These are phyloP conservation scores for Rhododendron simsii DNA, from an alignment of 148 eudicot genomes.

Conservation along the genomic window DNA sequence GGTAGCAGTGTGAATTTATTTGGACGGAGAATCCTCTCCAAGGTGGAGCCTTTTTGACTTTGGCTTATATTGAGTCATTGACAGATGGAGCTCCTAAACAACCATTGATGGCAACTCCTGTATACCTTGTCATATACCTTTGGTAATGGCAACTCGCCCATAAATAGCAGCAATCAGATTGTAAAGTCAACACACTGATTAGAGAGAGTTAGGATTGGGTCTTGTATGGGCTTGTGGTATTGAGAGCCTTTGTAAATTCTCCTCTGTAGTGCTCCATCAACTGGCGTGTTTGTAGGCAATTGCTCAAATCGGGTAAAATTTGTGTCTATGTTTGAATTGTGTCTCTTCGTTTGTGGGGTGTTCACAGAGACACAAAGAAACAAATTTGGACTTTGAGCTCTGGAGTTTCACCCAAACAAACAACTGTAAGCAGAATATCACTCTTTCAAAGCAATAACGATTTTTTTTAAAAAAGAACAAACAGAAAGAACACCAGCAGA, in stretches of 20 bases:
- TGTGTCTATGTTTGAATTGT: background rate
- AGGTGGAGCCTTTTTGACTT: background rate
- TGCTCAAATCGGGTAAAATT: background rate
- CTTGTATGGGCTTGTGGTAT: background rate
- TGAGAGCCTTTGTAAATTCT: background rate
- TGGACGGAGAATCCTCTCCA: background rate
- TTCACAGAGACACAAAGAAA: background rate
- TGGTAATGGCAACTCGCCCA: background rate
- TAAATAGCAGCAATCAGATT: background rate
- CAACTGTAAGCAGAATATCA: background rate
- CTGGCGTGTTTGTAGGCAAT: background rate
- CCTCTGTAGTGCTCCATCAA: background rate
- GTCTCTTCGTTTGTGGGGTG: background rate
- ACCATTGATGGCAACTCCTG: no score
- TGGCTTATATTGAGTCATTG: no score
- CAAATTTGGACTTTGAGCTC: background rate
- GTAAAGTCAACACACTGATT: background rate
- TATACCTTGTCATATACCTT: no score
- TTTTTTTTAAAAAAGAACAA: background rate
- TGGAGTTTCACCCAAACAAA: background rate
- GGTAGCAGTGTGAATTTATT: background rate
- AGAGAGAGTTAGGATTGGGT: background rate
- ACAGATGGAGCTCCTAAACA: no score
- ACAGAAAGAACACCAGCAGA: constrained; percentile 3
- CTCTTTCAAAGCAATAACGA: background rate